Evolutionary conservation across 2,329 filamentous ascomycete genomes (phyloP).

Genomic region (Scorias spongiosa): DNA sequence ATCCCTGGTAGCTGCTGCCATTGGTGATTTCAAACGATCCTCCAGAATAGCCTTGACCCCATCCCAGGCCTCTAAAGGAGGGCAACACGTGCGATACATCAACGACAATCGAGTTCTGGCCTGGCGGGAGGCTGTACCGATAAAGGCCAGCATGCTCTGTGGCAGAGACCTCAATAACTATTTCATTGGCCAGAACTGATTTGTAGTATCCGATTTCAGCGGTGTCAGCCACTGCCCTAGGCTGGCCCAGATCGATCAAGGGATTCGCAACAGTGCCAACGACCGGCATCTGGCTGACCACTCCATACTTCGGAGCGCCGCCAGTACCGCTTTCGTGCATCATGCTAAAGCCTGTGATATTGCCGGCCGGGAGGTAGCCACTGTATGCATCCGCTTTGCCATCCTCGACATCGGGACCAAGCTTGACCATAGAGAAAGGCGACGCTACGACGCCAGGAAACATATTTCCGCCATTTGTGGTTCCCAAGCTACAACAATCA

Average conservation of each 20-base stretch:
- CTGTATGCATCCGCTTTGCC: constrained; percentile 22
- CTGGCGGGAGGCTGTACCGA: constrained; percentile 41
- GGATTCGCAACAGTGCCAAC: constrained; percentile 8
- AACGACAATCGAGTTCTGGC: constrained; percentile 36
- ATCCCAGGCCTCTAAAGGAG: constrained; percentile 37
- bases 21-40: constrained; percentile 38
- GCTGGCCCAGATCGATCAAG: constrained; percentile 11
- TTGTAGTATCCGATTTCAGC: constrained; percentile 48
- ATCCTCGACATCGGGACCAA: constrained; percentile 22
- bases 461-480: constrained; percentile 26
- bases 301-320: constrained; percentile 51
- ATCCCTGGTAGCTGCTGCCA: constrained; percentile 35
- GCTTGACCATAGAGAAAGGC: constrained; percentile 27
- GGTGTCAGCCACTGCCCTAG: constrained; percentile 15
- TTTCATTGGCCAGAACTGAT: constrained; percentile 38
- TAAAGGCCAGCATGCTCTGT: constrained; percentile 42
- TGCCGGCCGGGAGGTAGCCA: constrained; percentile 19
- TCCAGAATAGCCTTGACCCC: constrained; percentile 43
- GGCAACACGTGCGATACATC: constrained; percentile 48
- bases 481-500: constrained; percentile 16
- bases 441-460: constrained; percentile 24
- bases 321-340: constrained; percentile 53
- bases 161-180: constrained; percentile 43
- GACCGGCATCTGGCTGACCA: constrained; percentile 11
- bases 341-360: constrained; percentile 24